Base-by-base conservation (phyloP, 2,329 filamentous ascomycete species). In the Xylaria sp. region DNA sequence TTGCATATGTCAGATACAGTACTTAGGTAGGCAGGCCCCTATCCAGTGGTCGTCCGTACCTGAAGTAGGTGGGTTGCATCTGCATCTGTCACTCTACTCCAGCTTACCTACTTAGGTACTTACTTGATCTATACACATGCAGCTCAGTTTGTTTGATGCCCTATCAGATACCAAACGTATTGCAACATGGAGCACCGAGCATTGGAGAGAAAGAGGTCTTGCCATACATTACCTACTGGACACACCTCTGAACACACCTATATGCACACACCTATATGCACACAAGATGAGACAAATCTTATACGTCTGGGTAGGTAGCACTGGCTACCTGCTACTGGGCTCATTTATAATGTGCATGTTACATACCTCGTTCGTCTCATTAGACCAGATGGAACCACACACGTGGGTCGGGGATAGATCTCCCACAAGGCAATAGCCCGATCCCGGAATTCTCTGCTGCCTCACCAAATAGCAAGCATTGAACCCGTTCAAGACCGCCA, bases 381-480 rank as follows among this genome's bases (percentile, higher is more conserved):
- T 13, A 60, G 5, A 50, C 30, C 30, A 66, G 18, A 15, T 56
- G 18, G 43, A 63, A 66, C 63, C 60, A 60, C 46, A 46, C 53
- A 15, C 34, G 20, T n/a, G 15, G 12, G 5, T 61, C 36, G 30
- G 39, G 6, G 6, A n/a, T 23, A 20, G 53, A 46, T 66, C 68
- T 8, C 68, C 62, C 3, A 66, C n/a, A 13, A 68, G 58, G 1
- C 8, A 10, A 60, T 48, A 48, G 5, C 18, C 45, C 23, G 25
- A 18, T 7, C 45, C 3, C 3, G 4, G 5, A 28, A 28, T 0
- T 6, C 45, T 28, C 23, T 18, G 12, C 5, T 7, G 45, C 13
- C 60, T 60, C 23, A 67, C 30, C 18, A 71, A 15, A 20, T 65
- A 71, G 25, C 59, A 65, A 13, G 60, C 63, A 18, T 25, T 69